Evolutionary conservation across 768 basidiomycete genomes (phyloP).

Genomic region (Nidularia sp.): DNA sequence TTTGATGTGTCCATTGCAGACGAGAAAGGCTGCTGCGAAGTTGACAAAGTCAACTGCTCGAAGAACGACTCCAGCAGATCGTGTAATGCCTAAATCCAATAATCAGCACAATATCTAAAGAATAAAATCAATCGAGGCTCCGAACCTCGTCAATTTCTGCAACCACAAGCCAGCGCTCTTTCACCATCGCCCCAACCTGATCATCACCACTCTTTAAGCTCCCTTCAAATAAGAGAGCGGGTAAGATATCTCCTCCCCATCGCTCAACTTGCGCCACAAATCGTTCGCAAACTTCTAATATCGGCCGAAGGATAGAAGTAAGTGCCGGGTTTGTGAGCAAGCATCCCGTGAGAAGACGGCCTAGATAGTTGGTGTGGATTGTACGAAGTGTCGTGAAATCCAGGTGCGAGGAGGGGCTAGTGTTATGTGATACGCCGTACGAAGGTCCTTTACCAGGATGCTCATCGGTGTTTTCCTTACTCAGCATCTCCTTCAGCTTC

Average conservation of each 20-base stretch:
- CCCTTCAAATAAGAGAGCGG: conserved; percentile 79
- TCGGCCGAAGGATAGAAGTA: conserved; percentile 59
- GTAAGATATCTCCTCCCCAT: conserved; percentile 90
- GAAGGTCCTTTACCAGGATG: conserved; percentile 3
- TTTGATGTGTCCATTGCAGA: conserved; percentile 66
- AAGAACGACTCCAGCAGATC: conserved; percentile 72
- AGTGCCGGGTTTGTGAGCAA: conserved; percentile 65
- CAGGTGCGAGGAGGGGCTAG: conserved; percentile 34
- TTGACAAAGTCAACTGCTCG: conserved; percentile 71
- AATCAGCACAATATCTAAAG: not conserved
- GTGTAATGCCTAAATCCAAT: conserved; percentile 52
- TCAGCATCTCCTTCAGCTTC: conserved; percentile 59
- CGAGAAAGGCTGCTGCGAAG: conserved; percentile 69
- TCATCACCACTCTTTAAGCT: conserved; percentile 57
- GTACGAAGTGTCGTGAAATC: conserved; percentile 85
- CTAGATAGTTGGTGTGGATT: conserved; percentile 79
- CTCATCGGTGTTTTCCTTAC: conserved; percentile 19
- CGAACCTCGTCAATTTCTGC: conserved; percentile 76
- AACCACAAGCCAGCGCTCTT: conserved; percentile 63
- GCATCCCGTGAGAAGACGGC: conserved; percentile 75
- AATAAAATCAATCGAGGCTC: not conserved
- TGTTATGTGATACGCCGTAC: conserved; percentile 3
- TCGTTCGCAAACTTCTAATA: conserved; percentile 80
- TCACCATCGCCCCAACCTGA: conserved; percentile 68
- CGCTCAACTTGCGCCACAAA: conserved; percentile 87